Conservation (phyloP, 148 eudicot genomes). For the Linanthus parryae region DNA sequence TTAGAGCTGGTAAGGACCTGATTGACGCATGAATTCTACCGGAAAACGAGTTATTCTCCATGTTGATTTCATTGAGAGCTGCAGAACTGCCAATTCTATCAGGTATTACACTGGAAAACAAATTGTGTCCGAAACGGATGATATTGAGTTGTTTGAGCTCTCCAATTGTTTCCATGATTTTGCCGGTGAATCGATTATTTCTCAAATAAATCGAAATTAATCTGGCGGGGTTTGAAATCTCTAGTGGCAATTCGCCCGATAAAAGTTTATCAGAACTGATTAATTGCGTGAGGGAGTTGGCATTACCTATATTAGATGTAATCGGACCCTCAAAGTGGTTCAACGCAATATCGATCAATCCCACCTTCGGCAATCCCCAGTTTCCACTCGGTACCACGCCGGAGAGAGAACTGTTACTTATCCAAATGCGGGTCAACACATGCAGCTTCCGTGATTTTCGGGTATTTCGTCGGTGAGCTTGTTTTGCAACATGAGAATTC, state of each 20-base stretch:
- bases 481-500: conserved; percentile 53
- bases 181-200: conserved; percentile 39
- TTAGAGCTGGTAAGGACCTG: conserved; percentile 50
- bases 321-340: conserved; percentile 50
- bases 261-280: conserved; percentile 32
- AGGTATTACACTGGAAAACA: conserved; percentile 48
- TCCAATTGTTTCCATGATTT: conserved; percentile 37
- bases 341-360: conserved; percentile 44
- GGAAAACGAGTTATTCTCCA: conserved; percentile 47
- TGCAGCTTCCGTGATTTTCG: conserved; percentile 40
- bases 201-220: conserved; percentile 40
- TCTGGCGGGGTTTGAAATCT: conserved; percentile 38
- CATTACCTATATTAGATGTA: conserved; percentile 37
- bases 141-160: conserved; percentile 32
- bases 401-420: conserved; percentile 50
- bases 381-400: conserved; percentile 61
- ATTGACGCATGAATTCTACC: conserved; percentile 55
- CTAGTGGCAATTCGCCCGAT: conserved; percentile 52
- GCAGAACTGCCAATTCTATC: conserved; percentile 39
- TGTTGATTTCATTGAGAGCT: conserved; percentile 44
- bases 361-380: conserved; percentile 60
- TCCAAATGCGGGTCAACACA: conserved; percentile 52
- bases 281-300: conserved; percentile 30
- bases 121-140: conserved; percentile 42
- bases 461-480: conserved; percentile 61